A percentile compares a stretch with the other conserved stretches of the same genome.
These are phyloP conservation scores for Sclerotiophoma versabilis DNA, from an alignment of 2,329 filamentous ascomycete species.

Conservation along the genomic window DNA sequence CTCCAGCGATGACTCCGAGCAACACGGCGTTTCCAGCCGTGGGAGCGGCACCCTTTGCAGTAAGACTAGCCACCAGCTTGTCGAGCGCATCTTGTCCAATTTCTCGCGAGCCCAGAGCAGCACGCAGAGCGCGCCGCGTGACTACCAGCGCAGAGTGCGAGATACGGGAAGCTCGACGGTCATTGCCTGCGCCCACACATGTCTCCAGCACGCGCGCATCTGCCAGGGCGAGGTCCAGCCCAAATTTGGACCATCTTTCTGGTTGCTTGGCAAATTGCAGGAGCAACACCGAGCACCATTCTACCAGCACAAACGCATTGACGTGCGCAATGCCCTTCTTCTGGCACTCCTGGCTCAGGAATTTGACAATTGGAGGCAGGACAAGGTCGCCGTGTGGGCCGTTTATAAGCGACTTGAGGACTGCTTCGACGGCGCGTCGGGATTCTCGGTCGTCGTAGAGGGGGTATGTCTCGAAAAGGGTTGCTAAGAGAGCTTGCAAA, in stretches of 20 bases:
- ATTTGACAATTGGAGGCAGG: conserved; percentile 69
- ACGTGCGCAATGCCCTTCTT: conserved; percentile 79
- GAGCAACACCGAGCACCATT: conserved; percentile 86
- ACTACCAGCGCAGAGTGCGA: conserved; percentile 77
- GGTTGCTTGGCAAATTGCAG: conserved; percentile 69
- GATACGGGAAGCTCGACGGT: conserved; percentile 59
- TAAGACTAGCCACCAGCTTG: conserved; percentile 70
- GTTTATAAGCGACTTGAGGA: conserved; percentile 72
- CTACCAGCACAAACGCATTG: conserved; percentile 86
- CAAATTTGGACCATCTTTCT: conserved; percentile 69
- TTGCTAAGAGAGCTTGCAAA: conserved; percentile 65
- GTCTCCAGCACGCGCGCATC: conserved; percentile 79
- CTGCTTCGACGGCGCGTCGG: conserved; percentile 81
- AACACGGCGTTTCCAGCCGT: conserved; percentile 76
- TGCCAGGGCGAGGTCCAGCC: conserved; percentile 69
- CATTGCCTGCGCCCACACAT: conserved; percentile 64
- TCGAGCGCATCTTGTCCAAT: conserved; percentile 68
- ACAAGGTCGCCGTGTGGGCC: conserved; percentile 63
- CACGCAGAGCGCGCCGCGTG: conserved; percentile 80
- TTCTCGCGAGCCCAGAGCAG: conserved; percentile 68
- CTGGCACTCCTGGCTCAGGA: conserved; percentile 73
- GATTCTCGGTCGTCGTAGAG: conserved; percentile 87
- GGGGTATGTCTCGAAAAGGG: conserved; percentile 87
- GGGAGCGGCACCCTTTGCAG: conserved; percentile 70
- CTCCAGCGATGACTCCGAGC: conserved; percentile 86